These are phyloP conservation scores for Paratinospora sagittata DNA, from an alignment of 164 flowering plant species.

Conservation along the genomic window DNA sequence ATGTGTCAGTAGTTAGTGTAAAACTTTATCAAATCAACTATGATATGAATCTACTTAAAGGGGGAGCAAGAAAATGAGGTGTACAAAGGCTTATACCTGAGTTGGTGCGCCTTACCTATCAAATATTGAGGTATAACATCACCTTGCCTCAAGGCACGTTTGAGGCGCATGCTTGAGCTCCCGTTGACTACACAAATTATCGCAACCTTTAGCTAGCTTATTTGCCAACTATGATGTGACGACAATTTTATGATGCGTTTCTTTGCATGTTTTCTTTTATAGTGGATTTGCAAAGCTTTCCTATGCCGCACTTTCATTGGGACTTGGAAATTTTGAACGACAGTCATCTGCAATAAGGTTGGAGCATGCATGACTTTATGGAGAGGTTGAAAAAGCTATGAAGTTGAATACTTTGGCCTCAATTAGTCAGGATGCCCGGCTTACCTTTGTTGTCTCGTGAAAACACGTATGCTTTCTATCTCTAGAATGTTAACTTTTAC, in stretches of 20 bases:
- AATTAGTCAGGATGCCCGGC: slow-evolving; percentile 25
- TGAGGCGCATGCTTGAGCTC: too few species aligned
- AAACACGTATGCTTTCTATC: slow-evolving; percentile 20
- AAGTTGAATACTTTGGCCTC: slow-evolving; percentile 14
- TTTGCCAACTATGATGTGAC: too few species aligned
- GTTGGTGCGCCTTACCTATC: too few species aligned
- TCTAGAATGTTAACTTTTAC: background rate
- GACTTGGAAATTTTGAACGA: background rate
- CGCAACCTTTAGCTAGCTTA: too few species aligned
- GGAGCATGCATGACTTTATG: background rate
- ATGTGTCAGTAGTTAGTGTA: too few species aligned
- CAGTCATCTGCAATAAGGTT: background rate
- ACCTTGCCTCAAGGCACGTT: too few species aligned
- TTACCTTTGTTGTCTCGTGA: slow-evolving; percentile 32
- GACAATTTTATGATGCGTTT: background rate
- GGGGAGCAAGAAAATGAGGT: too few species aligned
- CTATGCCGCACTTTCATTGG: background rate
- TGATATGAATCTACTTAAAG: too few species aligned
- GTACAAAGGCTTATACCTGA: too few species aligned
- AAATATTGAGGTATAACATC: too few species aligned
- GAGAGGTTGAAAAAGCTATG: slow-evolving; percentile 19
- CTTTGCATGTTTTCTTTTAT: background rate
- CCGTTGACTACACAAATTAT: too few species aligned
- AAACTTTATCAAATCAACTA: too few species aligned
- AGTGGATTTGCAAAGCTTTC: slow-evolving; percentile 1